Percentiles rank a stretch among this genome's conserved stretches.
Evolutionary conservation across 2,329 filamentous ascomycete genomes (phyloP).

Genomic region (Penicillium sp.): DNA sequence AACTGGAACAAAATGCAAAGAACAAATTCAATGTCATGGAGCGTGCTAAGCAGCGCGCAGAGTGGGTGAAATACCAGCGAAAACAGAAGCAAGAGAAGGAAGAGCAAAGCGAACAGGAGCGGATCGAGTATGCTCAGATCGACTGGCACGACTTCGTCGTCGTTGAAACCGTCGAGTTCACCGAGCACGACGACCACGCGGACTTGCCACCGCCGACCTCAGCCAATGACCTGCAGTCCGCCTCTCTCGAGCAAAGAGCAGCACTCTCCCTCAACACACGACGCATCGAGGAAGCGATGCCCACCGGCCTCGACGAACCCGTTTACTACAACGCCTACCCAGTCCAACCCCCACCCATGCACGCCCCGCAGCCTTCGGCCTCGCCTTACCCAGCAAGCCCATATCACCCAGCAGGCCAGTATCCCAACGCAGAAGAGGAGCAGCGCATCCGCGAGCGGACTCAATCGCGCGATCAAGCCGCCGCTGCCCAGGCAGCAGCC

Average conservation of each 20-base stretch:
- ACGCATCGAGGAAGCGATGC: constrained; percentile 93
- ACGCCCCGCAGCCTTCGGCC: constrained; percentile 32
- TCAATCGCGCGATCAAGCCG: constrained; percentile 59
- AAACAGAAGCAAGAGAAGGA: constrained; percentile 84
- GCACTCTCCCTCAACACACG: constrained; percentile 78
- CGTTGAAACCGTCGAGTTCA: constrained; percentile 91
- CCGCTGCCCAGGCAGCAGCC: constrained; percentile 74
- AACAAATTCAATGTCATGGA: constrained; percentile 79
- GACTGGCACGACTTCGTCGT: constrained; percentile 98
- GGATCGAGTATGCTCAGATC: constrained; percentile 74
- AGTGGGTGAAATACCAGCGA: constrained; percentile 82
- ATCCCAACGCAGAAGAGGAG: constrained; percentile 55
- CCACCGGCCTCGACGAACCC: constrained; percentile 63
- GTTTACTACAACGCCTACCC: constrained; percentile 55
- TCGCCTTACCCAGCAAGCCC: constrained; percentile 25
- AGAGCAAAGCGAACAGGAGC: constrained; percentile 80
- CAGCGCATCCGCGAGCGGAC: constrained; percentile 60
- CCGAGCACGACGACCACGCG: constrained; percentile 78
- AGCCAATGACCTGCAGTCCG: constrained; percentile 86
- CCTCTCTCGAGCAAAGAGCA: constrained; percentile 91
- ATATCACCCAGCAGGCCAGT: constrained; percentile 33
- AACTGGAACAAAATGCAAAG: constrained; percentile 70
- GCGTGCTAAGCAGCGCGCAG: constrained; percentile 78
- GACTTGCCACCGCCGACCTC: constrained; percentile 86
- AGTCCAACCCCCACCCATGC: constrained; percentile 38